Base-by-base conservation (phyloP, 1,284 basidiomycete species). In the Sporisorium exsertum region DNA sequence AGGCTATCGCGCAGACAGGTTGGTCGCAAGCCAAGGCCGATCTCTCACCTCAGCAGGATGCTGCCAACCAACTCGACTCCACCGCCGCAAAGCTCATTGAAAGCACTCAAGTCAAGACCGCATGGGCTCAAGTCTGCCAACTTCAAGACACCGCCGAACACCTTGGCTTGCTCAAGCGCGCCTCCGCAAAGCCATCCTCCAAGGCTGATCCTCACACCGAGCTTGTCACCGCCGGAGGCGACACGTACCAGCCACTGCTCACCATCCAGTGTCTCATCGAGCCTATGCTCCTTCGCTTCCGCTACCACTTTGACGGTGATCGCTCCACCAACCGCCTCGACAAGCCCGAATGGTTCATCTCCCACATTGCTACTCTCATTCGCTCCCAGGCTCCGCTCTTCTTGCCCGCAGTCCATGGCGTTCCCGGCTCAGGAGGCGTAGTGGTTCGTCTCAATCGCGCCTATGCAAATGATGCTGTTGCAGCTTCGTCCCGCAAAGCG, bases 321-420 rank as follows among this genome's bases (percentile, higher is more conserved):
- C 88, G 94, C 37, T 90, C 91, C 70, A 99, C 96, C 0, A 99
- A 97, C 86, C 89, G 94, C 52, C 86, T 96, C 7, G 96, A 98
- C 87, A 99, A 81, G 93, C 96, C 96, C 0, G 97, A 98, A 86
- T 99, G 96, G 94, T 97, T 93, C 80, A 93, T 99, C 80, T 92
- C 93, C 3, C 93, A 97, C 85, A 89, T 98, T 18, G 88, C 93
- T 29, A 94, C 97, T 79, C 76, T 85, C 12, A 53, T 85, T n/a
- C 68, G 64, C 15, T 52, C 77, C 10, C 78, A 83, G 89, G 35
- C 77, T 88, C 90, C 37, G 82, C 88, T 22, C 94, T 97, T 86
- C 90, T 94, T 88, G 89, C 92, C 64, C 86, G 58, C 66, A 15
- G 8, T 16, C 0, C 72, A 62, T 33, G 63, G 58, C 16, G 37